Evolutionary conservation across 1,139 yeast species (phyloP), one percentile per base, ranked within the genome.

Genomic region (Kodamaea alishanica): DNA sequence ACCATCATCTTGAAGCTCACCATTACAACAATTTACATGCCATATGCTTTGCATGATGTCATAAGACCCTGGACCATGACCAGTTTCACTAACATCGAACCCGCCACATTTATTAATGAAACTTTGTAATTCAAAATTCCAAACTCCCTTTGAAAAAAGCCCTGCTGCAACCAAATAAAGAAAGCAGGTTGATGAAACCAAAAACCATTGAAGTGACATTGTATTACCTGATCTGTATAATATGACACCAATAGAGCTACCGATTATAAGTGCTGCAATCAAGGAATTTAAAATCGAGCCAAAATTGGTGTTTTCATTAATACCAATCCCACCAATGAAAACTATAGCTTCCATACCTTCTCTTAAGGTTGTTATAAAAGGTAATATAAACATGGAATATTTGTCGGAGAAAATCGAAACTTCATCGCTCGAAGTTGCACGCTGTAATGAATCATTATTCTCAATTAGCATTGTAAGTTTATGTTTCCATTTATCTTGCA

Each of bases 401-500:
- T 63, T 67, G 34, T 67, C 71, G 2, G 64, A 33, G 26, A 35
- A 41, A 6, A 25, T 10, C n/a, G 24, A 11, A 10, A 30, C 38
- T 4, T 23, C 3, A 7, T 15, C 24, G 3, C 37, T 34, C 10
- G 30, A 29, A 8, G 28, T 25, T 6, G 48, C 46, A n/a, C 28
- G 38, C 15, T 37, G 41, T 32, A 45, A 33, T 3, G 43, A 36
- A 22, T 46, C 39, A 3, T 41, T 41, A 10, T 35, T 38, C 9
- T 31, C 29, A 8, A 50, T 35, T 3, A 47, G 25, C 5, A 31
- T 27, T 15, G 53, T 40, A 31, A 86, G 73, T 60, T 85, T 86
- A 41, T 76, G 64, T 53, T 84, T 78, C 97, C 97, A 89, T 62
- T 88, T 88, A 45, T 79, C 79, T 63, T 86, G 87, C 88, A 88